phyloP scores from a whole-genome alignment of 2,329 filamentous ascomycete species.

The Ascochyta clinopodiicola region DNA sequence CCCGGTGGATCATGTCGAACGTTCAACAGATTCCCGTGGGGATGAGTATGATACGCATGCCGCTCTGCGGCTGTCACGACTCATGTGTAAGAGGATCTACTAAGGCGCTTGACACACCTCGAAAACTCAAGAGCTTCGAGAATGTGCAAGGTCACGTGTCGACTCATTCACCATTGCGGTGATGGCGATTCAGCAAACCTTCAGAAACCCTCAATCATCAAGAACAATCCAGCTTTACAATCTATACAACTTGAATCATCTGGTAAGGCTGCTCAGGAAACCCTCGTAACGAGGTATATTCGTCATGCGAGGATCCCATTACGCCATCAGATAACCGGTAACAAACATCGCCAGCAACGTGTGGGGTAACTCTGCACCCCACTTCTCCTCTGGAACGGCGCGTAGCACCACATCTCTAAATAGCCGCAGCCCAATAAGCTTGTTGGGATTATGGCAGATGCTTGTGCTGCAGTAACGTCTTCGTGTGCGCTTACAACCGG shows the following conservation, averaged over 20 bases:
- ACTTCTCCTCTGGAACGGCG: background rate
- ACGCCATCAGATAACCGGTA: constrained; percentile 30
- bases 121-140: background rate
- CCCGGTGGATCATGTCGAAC: background rate
- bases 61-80: background rate
- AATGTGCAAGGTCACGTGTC: background rate
- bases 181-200: background rate
- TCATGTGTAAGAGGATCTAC: too few relatives aligned
- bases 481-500: background rate
- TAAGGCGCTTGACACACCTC: too few relatives aligned
- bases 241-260: background rate
- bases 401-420: background rate
- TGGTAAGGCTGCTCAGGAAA: background rate
- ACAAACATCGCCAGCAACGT: constrained; percentile 1
- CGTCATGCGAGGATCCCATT: constrained; percentile 30
- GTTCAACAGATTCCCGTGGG: background rate
- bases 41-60: background rate
- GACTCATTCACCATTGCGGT: background rate
- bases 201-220: background rate
- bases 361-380: constrained; percentile 13
- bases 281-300: constrained; percentile 11
- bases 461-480: background rate
- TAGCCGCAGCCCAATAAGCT: background rate
- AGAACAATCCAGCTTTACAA: background rate
- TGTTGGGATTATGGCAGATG: background rate